Percentiles rank a stretch among this genome's conserved stretches.
Conservation (phyloP, 495 filamentous ascomycete genomes). For the Cairneyella variabilis region DNA sequence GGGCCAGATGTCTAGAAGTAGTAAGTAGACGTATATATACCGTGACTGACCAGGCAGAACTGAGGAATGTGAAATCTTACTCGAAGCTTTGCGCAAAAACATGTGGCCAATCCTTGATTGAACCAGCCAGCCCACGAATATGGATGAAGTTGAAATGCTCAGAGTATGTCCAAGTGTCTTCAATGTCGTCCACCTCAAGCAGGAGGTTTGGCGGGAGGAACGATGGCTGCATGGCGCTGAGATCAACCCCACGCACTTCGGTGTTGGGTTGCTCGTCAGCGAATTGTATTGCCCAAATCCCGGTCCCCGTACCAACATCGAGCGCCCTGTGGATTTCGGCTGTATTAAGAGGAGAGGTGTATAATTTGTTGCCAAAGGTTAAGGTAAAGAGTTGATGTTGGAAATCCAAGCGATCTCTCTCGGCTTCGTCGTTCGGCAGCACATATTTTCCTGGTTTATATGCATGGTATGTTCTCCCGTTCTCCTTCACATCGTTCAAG, state of each 20-base stretch:
- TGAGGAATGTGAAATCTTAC: too few relatives aligned
- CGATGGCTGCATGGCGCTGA: conserved; percentile 48
- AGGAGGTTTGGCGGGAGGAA: conserved; percentile 44
- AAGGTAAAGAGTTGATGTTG: conserved; percentile 44
- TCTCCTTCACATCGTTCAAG: too few relatives aligned
- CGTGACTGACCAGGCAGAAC: too few relatives aligned
- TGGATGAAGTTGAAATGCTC: conserved; percentile 52
- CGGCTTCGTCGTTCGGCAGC: too few relatives aligned
- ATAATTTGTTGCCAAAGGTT: conserved; percentile 38
- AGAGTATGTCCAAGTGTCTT: conserved; percentile 49
- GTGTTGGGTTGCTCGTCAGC: background rate
- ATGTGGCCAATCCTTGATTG: too few relatives aligned
- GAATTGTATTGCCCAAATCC: background rate
- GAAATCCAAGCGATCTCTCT: conserved; percentile 45
- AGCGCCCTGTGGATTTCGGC: background rate
- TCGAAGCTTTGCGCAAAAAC: too few relatives aligned
- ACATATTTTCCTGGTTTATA: too few relatives aligned
- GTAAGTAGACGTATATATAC: too few relatives aligned
- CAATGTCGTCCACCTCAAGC: conserved; percentile 52
- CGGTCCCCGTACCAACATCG: background rate
- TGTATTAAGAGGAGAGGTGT: too few relatives aligned
- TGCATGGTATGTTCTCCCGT: too few relatives aligned
- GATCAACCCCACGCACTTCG: conserved; percentile 39
- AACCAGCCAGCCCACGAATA: too few relatives aligned
- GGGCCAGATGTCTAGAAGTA: too few relatives aligned